These are phyloP conservation scores for Geotrichum fermentans DNA, from an alignment of 1,139 yeast species.

Conservation along the genomic window DNA sequence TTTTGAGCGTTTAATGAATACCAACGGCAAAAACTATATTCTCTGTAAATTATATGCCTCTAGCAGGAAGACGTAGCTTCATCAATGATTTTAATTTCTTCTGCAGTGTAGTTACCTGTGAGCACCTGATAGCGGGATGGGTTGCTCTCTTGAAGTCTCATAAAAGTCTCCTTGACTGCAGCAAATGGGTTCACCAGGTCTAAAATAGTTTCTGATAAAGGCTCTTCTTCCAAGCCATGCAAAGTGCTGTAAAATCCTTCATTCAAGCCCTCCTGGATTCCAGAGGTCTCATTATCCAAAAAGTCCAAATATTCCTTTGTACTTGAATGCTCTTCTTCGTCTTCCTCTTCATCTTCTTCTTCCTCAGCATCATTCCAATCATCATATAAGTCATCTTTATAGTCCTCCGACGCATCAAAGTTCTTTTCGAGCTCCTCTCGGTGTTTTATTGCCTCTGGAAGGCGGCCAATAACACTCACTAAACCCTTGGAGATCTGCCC, in stretches of 20 bases:
- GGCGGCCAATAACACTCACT: constrained; percentile 48
- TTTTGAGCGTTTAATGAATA: background rate
- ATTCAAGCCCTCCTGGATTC: background rate
- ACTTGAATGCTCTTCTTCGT: constrained; percentile 25
- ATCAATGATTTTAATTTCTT: constrained; percentile 35
- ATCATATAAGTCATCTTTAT: background rate
- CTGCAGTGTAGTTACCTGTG: constrained; percentile 31
- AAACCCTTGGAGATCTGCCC: constrained; percentile 48
- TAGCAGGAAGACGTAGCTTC: constrained; percentile 11
- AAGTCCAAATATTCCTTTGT: constrained; percentile 35
- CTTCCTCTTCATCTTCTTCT: constrained; percentile 24
- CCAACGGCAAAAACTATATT: background rate
- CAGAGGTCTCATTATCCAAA: constrained; percentile 23
- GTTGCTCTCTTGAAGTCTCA: constrained; percentile 34
- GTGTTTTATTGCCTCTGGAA: constrained; percentile 66
- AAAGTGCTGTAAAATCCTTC: constrained; percentile 20
- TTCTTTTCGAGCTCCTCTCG: constrained; percentile 62
- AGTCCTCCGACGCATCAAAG: constrained; percentile 39
- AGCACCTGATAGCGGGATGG: constrained; percentile 33
- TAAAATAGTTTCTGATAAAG: constrained; percentile 69
- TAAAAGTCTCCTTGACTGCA: constrained; percentile 45
- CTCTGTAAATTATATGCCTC: background rate
- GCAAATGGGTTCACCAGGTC: constrained; percentile 65
- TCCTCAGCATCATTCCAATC: constrained; percentile 6
- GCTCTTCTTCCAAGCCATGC: constrained; percentile 71